Conservation (phyloP, 2,329 filamentous ascomycete genomes). For the Cytospora chrysosperma region DNA sequence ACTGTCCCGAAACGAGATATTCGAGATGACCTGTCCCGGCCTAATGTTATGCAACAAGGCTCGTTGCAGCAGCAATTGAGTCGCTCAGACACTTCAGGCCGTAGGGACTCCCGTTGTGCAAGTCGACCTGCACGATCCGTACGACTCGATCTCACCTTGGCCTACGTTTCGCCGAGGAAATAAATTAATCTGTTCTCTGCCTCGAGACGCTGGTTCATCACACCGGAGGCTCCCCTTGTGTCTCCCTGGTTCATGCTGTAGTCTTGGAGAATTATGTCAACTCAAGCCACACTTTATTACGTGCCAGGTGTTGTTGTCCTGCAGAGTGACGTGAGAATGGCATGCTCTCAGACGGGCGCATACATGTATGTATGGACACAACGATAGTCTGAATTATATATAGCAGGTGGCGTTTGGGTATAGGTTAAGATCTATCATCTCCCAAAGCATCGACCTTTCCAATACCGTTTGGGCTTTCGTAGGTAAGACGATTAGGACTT, state of each 20-base stretch:
- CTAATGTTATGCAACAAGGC: slow-evolving; percentile 8
- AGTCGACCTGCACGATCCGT: slow-evolving; percentile 27
- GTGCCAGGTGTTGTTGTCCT: neutral
- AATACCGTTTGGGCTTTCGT: neutral
- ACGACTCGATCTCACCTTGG: slow-evolving; percentile 29
- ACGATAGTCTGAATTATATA: neutral
- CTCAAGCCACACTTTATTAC: slow-evolving; percentile 10
- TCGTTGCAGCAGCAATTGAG: slow-evolving; percentile 1
- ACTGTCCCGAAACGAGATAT: too few relatives aligned
- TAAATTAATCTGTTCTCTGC: neutral
- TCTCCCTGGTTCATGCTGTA: neutral
- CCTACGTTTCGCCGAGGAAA: slow-evolving; percentile 5
- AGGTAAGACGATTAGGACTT: neutral
- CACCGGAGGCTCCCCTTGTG: neutral
- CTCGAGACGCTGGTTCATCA: neutral
- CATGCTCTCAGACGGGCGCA: neutral
- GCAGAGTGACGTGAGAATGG: neutral
- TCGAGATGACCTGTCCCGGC: neutral
- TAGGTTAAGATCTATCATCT: neutral
- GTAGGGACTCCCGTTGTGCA: slow-evolving; percentile 16
- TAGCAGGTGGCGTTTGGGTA: neutral
- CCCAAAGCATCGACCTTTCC: neutral
- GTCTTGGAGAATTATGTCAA: slow-evolving; percentile 21
- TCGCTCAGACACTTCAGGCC: slow-evolving; percentile 16
- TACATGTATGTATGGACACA: neutral